Percentiles rank a stretch among this genome's conserved stretches.
These are phyloP conservation scores for Aotearoamyces nothofagi DNA, from an alignment of 2,329 filamentous ascomycete genomes.

Conservation along the genomic window DNA sequence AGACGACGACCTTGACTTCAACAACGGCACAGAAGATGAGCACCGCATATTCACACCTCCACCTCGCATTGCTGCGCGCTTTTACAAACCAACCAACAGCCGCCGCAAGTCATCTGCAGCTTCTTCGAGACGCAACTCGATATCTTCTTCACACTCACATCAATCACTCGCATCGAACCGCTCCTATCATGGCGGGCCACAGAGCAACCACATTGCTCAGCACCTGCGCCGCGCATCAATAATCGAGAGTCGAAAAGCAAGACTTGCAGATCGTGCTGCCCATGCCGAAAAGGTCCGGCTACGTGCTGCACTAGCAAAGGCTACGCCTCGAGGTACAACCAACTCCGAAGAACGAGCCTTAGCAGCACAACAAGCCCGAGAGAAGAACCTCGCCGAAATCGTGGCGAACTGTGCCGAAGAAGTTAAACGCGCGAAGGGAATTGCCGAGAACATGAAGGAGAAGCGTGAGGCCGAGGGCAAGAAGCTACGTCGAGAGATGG, in stretches of 20 bases:
- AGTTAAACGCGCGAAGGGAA: conserved; percentile 65
- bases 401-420: conserved; percentile 71
- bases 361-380: conserved; percentile 62
- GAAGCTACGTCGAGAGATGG: conserved; percentile 58
- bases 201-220: conserved; percentile 66
- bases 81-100: conserved; percentile 51
- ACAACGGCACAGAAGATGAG: conserved; percentile 16
- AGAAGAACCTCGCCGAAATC: conserved; percentile 70
- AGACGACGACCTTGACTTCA: conserved; percentile 14
- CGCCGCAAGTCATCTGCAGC: conserved; percentile 63
- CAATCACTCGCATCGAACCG: conserved; percentile 22
- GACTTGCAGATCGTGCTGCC: conserved; percentile 64
- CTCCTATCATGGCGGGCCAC: conserved; percentile 35
- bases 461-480: conserved; percentile 60
- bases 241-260: conserved; percentile 64
- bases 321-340: conserved; percentile 45
- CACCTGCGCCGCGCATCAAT: conserved; percentile 69
- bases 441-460: conserved; percentile 72
- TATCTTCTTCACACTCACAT: conserved; percentile 52
- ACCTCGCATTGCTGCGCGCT: conserved; percentile 63
- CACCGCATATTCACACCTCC: conserved; percentile 42
- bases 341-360: conserved; percentile 63
- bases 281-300: conserved; percentile 74
- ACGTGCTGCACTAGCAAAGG: conserved; percentile 59
- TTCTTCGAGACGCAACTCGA: conserved; percentile 65